Percentiles rank a stretch among this genome's conserved stretches.
phyloP scores from a whole-genome alignment of 2,329 filamentous ascomycete species.

The Dactylellina leptospora region DNA sequence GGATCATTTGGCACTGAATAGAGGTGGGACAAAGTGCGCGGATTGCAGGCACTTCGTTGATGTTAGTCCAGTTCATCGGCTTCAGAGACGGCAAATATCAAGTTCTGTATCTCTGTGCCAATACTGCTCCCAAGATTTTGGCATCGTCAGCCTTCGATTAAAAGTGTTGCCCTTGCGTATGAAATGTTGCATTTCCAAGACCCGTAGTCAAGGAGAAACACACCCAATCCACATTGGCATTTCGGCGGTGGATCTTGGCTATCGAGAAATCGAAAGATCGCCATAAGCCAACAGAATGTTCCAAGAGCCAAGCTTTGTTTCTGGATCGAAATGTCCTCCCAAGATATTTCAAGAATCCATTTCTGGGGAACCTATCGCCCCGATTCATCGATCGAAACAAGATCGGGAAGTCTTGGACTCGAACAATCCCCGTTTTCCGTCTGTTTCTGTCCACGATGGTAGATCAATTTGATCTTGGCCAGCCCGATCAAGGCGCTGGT shows the following conservation, averaged over 20 bases:
- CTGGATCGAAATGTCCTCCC: neutral
- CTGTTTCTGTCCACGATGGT: neutral
- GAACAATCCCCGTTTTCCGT: no score
- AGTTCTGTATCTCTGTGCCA: neutral
- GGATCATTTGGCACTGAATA: neutral
- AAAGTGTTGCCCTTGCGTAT: neutral
- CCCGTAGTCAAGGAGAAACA: no score
- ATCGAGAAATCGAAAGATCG: neutral
- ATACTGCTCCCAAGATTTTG: slow-evolving; percentile 4
- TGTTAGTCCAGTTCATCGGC: neutral
- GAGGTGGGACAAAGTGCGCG: neutral
- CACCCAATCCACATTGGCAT: neutral
- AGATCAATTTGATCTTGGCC: neutral
- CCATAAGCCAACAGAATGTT: neutral
- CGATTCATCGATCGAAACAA: neutral
- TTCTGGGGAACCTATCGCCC: neutral
- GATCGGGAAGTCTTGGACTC: neutral
- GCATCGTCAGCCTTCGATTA: neutral
- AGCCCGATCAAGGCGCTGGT: neutral
- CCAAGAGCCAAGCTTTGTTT: neutral
- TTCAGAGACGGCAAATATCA: neutral
- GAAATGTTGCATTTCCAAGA: neutral
- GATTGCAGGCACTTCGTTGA: neutral
- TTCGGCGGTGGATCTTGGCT: neutral
- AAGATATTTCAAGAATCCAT: neutral